phyloP scores from a whole-genome alignment of 2,329 filamentous ascomycete species.

The Dothistroma pini region DNA sequence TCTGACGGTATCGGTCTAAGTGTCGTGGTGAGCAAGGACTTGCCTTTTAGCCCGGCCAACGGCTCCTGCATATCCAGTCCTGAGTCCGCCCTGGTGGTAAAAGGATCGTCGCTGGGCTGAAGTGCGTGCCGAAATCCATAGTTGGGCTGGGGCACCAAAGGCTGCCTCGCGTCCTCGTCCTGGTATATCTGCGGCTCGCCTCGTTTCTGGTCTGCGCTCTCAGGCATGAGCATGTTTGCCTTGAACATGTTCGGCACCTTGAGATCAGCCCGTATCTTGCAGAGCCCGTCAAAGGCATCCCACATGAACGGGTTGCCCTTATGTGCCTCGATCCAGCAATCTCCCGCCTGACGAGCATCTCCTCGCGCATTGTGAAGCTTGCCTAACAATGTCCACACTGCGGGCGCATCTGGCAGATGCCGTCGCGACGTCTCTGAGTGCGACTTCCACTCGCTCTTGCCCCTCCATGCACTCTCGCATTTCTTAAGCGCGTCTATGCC shows the following conservation, averaged over 20 bases:
- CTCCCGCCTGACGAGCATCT: constrained; percentile 76
- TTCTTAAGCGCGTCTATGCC: constrained; percentile 83
- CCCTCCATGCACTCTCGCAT: constrained; percentile 69
- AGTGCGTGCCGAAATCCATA: constrained; percentile 19
- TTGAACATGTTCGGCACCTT: constrained; percentile 85
- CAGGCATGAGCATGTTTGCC: constrained; percentile 59
- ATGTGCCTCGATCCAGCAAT: constrained; percentile 82
- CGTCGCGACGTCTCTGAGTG: constrained; percentile 74
- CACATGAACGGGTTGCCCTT: constrained; percentile 95
- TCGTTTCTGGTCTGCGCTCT: constrained; percentile 34
- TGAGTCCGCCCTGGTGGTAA: constrained; percentile 34
- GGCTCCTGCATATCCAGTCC: constrained; percentile 32
- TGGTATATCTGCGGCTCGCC: constrained; percentile 29
- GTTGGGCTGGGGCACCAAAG: constrained; percentile 26
- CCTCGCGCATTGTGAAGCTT: constrained; percentile 81
- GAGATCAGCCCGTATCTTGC: constrained; percentile 75
- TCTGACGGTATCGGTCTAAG: constrained; percentile 22
- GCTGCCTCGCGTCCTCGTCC: constrained; percentile 26
- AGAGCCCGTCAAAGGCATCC: constrained; percentile 89
- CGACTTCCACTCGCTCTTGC: constrained; percentile 70
- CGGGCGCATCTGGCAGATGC: constrained; percentile 75
- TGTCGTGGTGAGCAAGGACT: constrained; percentile 30
- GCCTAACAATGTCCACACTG: constrained; percentile 77
- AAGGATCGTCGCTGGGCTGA: constrained; percentile 39
- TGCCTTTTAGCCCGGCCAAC: constrained; percentile 45